Percentiles rank a stretch among this genome's conserved stretches.
phyloP scores from a whole-genome alignment of 345 rosid species.

The Dovyalis caffra region DNA sequence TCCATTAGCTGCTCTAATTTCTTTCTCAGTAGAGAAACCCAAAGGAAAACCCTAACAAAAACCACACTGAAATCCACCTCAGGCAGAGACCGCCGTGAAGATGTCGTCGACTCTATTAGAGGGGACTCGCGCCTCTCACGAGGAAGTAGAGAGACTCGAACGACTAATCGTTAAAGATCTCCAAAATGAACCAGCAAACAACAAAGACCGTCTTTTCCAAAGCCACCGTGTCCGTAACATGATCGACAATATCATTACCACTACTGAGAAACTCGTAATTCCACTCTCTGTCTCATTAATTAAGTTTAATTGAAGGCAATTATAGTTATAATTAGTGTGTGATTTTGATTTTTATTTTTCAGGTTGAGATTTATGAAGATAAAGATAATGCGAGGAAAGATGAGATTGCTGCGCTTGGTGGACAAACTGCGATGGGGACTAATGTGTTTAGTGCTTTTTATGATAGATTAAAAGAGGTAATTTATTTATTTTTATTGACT shows the following conservation, averaged over 20 bases:
- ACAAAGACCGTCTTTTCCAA: constrained; percentile 75
- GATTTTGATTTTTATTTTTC: background rate
- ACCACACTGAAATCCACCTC: background rate
- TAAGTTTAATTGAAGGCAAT: background rate
- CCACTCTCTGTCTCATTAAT: background rate
- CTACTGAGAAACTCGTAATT: constrained; percentile 67
- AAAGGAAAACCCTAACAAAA: constrained; percentile 1
- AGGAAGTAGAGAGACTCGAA: constrained; percentile 85
- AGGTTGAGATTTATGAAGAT: constrained; percentile 90
- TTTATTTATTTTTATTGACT: background rate
- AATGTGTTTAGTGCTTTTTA: constrained; percentile 83
- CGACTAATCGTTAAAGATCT: constrained; percentile 87
- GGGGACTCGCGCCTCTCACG: constrained; percentile 81
- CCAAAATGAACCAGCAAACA: constrained; percentile 64
- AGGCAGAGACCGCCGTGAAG: background rate
- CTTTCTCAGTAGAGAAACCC: background rate
- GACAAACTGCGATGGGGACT: constrained; percentile 67
- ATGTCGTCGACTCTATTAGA: constrained; percentile 96
- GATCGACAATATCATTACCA: constrained; percentile 61
- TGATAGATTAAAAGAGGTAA: constrained; percentile 92
- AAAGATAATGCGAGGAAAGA: constrained; percentile 83
- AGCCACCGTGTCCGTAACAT: constrained; percentile 89
- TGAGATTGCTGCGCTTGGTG: constrained; percentile 94
- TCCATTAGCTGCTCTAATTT: background rate
- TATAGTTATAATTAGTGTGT: background rate